phyloP scores from a whole-genome alignment of 169 alveolate species.

The Amoebophrya sp. region DNA sequence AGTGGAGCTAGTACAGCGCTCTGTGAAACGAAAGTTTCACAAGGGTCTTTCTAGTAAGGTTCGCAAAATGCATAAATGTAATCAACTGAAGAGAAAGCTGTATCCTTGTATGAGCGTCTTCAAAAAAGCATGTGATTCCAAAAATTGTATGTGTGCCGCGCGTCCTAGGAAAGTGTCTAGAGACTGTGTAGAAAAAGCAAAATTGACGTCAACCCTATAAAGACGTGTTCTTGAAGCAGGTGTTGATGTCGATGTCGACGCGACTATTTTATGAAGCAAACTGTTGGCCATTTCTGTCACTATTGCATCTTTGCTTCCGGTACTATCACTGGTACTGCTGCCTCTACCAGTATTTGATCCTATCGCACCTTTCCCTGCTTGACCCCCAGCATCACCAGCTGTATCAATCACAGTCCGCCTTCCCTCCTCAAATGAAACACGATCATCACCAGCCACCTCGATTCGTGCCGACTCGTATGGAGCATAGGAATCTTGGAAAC shows the following conservation, averaged over 20 bases:
- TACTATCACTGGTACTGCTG: neutral
- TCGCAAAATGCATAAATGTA: too few species aligned
- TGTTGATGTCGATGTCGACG: too few species aligned
- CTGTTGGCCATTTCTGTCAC: neutral
- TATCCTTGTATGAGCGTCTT: neutral
- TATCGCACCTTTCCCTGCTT: too few species aligned
- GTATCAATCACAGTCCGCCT: too few species aligned
- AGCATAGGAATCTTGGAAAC: slow-evolving; percentile 79
- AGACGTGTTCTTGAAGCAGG: neutral
- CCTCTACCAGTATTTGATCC: too few species aligned
- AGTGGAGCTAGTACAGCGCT: too few species aligned
- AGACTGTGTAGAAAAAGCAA: slow-evolving; percentile 67
- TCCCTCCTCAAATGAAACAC: too few species aligned
- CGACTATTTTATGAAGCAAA: neutral
- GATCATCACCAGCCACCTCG: slow-evolving; percentile 54
- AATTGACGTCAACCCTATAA: slow-evolving; percentile 73
- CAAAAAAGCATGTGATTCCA: slow-evolving; percentile 65
- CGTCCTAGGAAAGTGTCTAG: slow-evolving; percentile 82
- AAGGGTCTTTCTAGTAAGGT: too few species aligned
- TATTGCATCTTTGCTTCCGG: neutral
- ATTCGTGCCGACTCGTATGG: slow-evolving; percentile 82
- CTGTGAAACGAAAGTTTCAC: too few species aligned
- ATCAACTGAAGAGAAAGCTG: neutral
- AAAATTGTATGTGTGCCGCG: slow-evolving; percentile 85
- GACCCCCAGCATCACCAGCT: too few species aligned